A percentile compares a stretch with the other conserved stretches of the same genome.
These are phyloP conservation scores for Cornus suecica DNA, from an alignment of 148 eudicot genomes.

Conservation along the genomic window DNA sequence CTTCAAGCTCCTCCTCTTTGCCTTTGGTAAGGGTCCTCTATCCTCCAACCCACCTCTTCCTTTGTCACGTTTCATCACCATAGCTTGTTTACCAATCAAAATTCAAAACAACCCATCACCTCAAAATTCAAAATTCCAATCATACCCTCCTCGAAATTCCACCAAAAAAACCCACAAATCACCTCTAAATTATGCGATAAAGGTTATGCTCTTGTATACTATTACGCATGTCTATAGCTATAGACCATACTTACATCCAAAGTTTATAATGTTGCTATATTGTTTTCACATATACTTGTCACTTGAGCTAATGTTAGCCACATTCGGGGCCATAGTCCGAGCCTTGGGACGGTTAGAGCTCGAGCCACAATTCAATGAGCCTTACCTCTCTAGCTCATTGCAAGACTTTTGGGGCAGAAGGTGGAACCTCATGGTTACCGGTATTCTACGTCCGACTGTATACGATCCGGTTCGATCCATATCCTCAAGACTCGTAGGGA, in stretches of 20 bases:
- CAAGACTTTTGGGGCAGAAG: conserved; percentile 24
- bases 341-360: not conserved
- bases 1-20: conserved; percentile 36
- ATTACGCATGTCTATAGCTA: not conserved
- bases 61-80: conserved; percentile 20
- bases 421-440: conserved; percentile 19
- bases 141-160: not conserved
- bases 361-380: conserved; percentile 18
- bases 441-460: conserved; percentile 13
- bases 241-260: not conserved
- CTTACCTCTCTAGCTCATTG: conserved; percentile 10
- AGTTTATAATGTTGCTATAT: conserved; percentile 2
- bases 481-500: not conserved
- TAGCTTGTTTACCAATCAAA: conserved; percentile 36
- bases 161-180: conserved; percentile 3
- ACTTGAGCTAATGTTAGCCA: conserved; percentile 6
- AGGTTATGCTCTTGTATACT: not conserved
- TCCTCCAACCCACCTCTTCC: conserved; percentile 20
- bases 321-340: not conserved
- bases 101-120: conserved; percentile 5
- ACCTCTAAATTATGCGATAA: conserved; percentile 8
- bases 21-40: conserved; percentile 26
- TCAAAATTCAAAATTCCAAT: not conserved
- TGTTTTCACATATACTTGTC: conserved; percentile 5
- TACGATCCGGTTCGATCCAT: conserved; percentile 9